Evolutionary conservation across 1,139 yeast species (phyloP).

Genomic region (Geotrichum klebahnii): DNA sequence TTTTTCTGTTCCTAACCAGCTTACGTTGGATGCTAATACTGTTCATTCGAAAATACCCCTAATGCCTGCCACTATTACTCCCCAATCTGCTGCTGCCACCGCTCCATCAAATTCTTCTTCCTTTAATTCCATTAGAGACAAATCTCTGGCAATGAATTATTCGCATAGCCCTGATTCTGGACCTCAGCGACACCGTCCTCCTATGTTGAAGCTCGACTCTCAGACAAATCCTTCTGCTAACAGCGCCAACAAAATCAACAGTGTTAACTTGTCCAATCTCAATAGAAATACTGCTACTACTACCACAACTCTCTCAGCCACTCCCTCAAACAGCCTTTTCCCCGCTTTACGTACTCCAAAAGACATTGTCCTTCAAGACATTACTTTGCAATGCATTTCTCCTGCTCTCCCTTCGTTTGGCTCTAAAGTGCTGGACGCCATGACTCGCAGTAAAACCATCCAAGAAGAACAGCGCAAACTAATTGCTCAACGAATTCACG

Average conservation of each 20-base stretch:
- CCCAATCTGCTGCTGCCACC: too few relatives aligned
- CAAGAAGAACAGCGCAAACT: slow-evolving; percentile 38
- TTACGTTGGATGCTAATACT: not conserved
- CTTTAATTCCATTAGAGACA: not conserved
- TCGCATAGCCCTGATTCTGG: not conserved
- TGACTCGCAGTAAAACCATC: slow-evolving; percentile 27
- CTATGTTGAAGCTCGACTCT: slow-evolving; percentile 20
- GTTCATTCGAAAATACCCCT: not conserved
- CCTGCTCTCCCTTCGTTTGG: slow-evolving; percentile 40
- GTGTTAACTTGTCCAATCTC: slow-evolving; percentile 12
- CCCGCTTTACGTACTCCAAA: slow-evolving; percentile 34
- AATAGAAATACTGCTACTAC: slow-evolving; percentile 17
- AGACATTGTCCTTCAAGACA: slow-evolving; percentile 35
- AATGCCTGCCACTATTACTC: not conserved
- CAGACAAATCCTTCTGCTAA: slow-evolving; percentile 5
- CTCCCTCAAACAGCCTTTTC: slow-evolving; percentile 16
- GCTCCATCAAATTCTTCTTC: too few relatives aligned
- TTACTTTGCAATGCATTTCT: slow-evolving; percentile 42
- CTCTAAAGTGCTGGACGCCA: slow-evolving; percentile 18
- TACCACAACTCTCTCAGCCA: slow-evolving; percentile 14
- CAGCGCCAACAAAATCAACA: not conserved
- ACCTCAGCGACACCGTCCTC: slow-evolving; percentile 21
- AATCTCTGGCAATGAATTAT: not conserved
- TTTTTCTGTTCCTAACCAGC: not conserved
- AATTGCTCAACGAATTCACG: slow-evolving; percentile 31